Conservation (phyloP, 2,329 filamentous ascomycete genomes). For the Hypoxylon sp. region DNA sequence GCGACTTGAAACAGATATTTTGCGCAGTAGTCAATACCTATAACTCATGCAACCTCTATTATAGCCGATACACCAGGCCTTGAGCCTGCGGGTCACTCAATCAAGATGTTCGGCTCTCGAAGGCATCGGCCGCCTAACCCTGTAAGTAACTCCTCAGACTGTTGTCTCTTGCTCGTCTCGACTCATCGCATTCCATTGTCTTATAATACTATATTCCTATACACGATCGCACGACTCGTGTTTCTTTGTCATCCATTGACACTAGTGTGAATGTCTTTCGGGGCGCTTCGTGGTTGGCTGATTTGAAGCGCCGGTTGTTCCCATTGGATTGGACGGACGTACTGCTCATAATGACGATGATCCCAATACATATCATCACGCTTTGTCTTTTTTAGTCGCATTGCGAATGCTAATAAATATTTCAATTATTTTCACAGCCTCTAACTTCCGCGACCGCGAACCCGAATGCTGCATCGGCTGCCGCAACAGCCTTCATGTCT, state of each 20-base stretch:
- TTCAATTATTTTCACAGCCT: constrained; percentile 62
- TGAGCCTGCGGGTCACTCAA: constrained; percentile 44
- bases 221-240: constrained; percentile 34
- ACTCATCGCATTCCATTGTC: constrained; percentile 38
- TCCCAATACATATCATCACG: constrained; percentile 33
- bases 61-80: constrained; percentile 46
- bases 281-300: constrained; percentile 32
- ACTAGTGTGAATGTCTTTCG: constrained; percentile 40
- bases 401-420: constrained; percentile 34
- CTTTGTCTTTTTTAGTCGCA: constrained; percentile 37
- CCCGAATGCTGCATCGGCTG: constrained; percentile 83
- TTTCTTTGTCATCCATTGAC: constrained; percentile 34
- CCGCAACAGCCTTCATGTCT: constrained; percentile 82
- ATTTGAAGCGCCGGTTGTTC: constrained; percentile 19
- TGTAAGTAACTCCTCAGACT: constrained; percentile 59
- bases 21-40: constrained; percentile 34
- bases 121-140: constrained; percentile 64
- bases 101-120: constrained; percentile 66
- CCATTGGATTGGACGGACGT: constrained; percentile 24
- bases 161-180: constrained; percentile 43
- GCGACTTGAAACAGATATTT: constrained; percentile 17
- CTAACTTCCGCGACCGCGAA: constrained; percentile 75
- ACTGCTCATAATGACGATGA: constrained; percentile 36
- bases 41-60: constrained; percentile 47
- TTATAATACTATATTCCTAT: constrained; percentile 27